These are phyloP conservation scores for Hygrocybe coccinea DNA, from an alignment of 768 basidiomycete species.

Conservation along the genomic window DNA sequence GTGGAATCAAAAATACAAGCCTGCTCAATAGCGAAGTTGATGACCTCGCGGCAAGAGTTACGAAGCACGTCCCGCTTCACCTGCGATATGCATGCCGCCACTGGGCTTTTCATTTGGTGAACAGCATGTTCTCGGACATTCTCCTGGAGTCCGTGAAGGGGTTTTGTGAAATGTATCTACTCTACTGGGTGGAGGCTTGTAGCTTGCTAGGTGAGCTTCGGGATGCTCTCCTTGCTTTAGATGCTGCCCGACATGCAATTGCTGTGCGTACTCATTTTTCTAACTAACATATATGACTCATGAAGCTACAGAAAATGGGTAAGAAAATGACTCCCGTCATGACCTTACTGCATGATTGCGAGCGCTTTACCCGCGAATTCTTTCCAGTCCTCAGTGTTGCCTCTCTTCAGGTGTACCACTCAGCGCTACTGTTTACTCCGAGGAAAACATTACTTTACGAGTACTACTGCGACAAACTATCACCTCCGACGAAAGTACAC, in stretches of 20 bases:
- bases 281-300: no score
- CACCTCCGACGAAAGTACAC: neutral
- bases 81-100: slow-evolving; percentile 7
- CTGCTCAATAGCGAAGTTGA: neutral
- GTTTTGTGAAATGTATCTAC: neutral
- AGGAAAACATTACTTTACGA: neutral
- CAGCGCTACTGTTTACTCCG: slow-evolving; percentile 1
- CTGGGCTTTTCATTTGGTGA: slow-evolving; percentile 2
- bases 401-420: slow-evolving; percentile 1
- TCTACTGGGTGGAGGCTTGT: neutral
- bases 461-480: neutral
- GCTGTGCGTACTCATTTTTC: neutral
- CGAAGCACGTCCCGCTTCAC: neutral
- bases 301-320: neutral
- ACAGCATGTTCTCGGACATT: neutral
- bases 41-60: neutral
- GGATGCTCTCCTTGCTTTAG: neutral
- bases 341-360: slow-evolving; percentile 1
- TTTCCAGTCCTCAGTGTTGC: neutral
- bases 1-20: neutral
- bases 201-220: neutral
- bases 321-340: neutral
- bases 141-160: neutral
- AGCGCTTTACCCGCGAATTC: slow-evolving; percentile 3
- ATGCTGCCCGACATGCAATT: neutral